phyloP scores from a whole-genome alignment of 2,329 filamentous ascomycete species.

The Penicillium sumatraense region DNA sequence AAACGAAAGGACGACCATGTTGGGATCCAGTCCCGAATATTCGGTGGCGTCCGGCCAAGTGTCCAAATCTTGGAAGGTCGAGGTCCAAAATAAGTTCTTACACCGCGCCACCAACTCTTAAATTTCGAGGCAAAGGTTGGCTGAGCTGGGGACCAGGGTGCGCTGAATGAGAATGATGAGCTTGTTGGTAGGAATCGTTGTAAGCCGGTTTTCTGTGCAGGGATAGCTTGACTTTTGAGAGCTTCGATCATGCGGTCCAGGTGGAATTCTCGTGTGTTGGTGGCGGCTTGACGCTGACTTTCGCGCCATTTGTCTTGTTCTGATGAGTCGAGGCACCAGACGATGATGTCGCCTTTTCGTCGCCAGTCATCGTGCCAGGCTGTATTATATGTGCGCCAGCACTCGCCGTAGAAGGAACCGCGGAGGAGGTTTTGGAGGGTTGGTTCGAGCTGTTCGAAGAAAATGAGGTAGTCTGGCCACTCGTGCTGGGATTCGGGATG shows the following conservation, averaged over 20 bases:
- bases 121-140: slow-evolving; percentile 13
- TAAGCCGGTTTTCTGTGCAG: slow-evolving; percentile 14
- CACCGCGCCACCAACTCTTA: slow-evolving; percentile 22
- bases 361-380: slow-evolving; percentile 67
- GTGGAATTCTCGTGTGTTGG: slow-evolving; percentile 33
- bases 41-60: slow-evolving; percentile 11
- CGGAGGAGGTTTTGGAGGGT: slow-evolving; percentile 50
- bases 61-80: slow-evolving; percentile 19
- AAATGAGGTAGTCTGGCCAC: slow-evolving; percentile 55
- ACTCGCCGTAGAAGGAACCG: slow-evolving; percentile 58
- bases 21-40: slow-evolving; percentile 13
- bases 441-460: slow-evolving; percentile 63
- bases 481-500: slow-evolving; percentile 28
- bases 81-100: slow-evolving; percentile 15
- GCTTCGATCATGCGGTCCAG: slow-evolving; percentile 42
- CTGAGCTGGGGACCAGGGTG: not conserved
- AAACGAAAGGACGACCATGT: too few species aligned
- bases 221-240: slow-evolving; percentile 31
- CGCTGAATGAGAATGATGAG: slow-evolving; percentile 6
- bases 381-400: slow-evolving; percentile 64
- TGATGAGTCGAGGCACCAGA: slow-evolving; percentile 57
- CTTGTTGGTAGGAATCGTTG: slow-evolving; percentile 5
- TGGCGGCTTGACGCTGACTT: slow-evolving; percentile 25
- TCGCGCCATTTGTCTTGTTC: slow-evolving; percentile 43
- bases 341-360: slow-evolving; percentile 64